Conservation (phyloP, 768 basidiomycete species). For the Lentinus brumalis region DNA sequence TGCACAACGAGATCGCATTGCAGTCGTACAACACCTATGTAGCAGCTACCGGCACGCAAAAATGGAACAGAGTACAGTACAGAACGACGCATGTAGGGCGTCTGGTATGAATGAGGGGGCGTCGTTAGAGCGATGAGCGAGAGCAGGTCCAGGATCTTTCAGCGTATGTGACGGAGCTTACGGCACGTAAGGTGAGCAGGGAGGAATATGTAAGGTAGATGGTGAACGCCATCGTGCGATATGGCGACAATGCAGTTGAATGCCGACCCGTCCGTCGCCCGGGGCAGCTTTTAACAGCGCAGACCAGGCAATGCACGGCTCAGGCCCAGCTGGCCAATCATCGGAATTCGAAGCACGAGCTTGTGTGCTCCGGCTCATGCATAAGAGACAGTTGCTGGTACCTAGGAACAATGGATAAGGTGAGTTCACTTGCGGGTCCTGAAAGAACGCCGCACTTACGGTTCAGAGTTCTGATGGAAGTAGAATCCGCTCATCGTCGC, state of each 20-base stretch:
- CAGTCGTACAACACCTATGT: conserved; percentile 20
- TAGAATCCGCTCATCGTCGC: conserved; percentile 91
- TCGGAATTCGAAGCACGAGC: conserved; percentile 86
- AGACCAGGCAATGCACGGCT: neutral
- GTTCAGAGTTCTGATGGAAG: conserved; percentile 91
- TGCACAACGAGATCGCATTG: conserved; percentile 5
- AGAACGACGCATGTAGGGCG: conserved; percentile 12
- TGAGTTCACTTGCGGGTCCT: neutral
- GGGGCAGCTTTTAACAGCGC: conserved; percentile 12
- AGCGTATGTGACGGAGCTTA: conserved; percentile 4
- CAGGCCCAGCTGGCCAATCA: conserved; percentile 9
- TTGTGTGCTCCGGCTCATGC: conserved; percentile 74
- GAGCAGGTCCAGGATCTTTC: conserved; percentile 2
- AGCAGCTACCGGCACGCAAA: conserved; percentile 10
- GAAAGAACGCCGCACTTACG: conserved; percentile 53
- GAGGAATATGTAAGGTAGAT: too few species aligned
- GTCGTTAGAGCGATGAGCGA: conserved; percentile 14
- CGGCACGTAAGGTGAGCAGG: conserved; percentile 5
- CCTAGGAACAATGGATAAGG: conserved; percentile 37
- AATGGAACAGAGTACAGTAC: conserved; percentile 13
- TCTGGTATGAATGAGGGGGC: conserved; percentile 18
- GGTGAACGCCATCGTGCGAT: too few species aligned
- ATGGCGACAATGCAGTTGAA: neutral
- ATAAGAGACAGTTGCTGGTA: conserved; percentile 88
- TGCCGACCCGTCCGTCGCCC: neutral